Evolutionary conservation across 176 grass and related monocot genomes (phyloP).

Genomic region (Oryza australiensis): DNA sequence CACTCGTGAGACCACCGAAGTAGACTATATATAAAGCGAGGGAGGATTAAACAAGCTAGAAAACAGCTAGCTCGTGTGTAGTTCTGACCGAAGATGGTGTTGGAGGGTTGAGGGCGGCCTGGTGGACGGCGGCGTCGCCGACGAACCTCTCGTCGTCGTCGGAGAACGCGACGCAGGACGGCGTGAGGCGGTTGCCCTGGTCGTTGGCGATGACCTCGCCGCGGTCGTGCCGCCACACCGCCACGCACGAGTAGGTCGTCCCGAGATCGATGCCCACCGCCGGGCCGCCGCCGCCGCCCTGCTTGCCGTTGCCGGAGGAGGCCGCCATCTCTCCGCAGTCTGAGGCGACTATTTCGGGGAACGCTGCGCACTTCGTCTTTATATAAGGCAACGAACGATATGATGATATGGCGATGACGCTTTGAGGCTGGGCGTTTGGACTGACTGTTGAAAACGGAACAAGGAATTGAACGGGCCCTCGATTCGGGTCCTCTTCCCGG

Average conservation of each 20-base stretch:
- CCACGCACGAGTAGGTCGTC: constrained; percentile 87
- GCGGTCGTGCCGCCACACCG: constrained; percentile 58
- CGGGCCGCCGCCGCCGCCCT: constrained; percentile 58
- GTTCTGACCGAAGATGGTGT: constrained; percentile 75
- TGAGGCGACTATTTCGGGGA: too few relatives aligned
- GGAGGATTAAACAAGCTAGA: too few relatives aligned
- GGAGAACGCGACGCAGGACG: constrained; percentile 70
- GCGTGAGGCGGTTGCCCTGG: constrained; percentile 49
- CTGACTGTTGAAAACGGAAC: too few relatives aligned
- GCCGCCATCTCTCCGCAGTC: too few relatives aligned
- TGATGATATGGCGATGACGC: too few relatives aligned
- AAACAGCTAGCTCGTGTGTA: too few relatives aligned
- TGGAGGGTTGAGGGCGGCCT: constrained; percentile 87
- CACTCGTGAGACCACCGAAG: too few relatives aligned
- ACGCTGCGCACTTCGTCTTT: too few relatives aligned
- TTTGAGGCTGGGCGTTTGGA: too few relatives aligned
- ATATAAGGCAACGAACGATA: too few relatives aligned
- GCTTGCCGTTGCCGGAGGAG: not conserved
- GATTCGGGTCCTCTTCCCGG: too few relatives aligned
- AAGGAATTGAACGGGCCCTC: too few relatives aligned
- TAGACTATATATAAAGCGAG: not conserved
- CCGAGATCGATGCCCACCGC: constrained; percentile 91
- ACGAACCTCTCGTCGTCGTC: constrained; percentile 64
- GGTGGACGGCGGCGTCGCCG: constrained; percentile 81
- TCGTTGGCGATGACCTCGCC: constrained; percentile 8